A percentile compares a stretch with the other conserved stretches of the same genome.
These are phyloP conservation scores for Lepraria neglecta DNA, from an alignment of 495 filamentous ascomycete genomes.

Conservation along the genomic window DNA sequence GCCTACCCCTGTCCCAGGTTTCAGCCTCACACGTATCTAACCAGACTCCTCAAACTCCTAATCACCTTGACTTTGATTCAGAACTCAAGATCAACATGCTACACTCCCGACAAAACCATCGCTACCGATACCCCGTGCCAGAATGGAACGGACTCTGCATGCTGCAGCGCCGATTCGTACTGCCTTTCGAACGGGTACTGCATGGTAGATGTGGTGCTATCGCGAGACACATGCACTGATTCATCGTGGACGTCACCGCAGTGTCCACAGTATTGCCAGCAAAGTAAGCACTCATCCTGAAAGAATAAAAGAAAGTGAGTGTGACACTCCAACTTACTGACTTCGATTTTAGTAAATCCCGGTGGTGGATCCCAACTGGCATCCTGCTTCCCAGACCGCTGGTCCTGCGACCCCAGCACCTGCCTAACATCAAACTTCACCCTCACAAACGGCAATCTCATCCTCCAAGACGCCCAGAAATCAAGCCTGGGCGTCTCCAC, in stretches of 20 bases:
- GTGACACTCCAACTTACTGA: background rate
- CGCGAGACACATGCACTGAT: background rate
- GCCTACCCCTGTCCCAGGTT: background rate
- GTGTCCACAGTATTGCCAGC: constrained; percentile 1
- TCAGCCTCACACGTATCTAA: background rate
- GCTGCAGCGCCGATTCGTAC: background rate
- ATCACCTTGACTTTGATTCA: background rate
- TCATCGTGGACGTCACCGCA: background rate
- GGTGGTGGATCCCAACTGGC: background rate
- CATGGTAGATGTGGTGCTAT: background rate
- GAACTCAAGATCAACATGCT: background rate
- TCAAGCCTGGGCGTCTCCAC: background rate
- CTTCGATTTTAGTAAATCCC: background rate
- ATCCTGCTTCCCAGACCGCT: background rate
- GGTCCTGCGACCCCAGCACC: background rate
- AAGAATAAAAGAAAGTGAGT: background rate
- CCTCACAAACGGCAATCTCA: background rate
- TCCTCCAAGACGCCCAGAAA: background rate
- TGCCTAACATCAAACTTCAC: constrained; percentile 5
- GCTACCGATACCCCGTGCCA: background rate
- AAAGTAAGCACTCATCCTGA: background rate
- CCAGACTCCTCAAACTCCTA: background rate
- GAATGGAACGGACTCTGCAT: background rate
- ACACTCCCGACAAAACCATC: background rate
- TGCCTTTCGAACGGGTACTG: constrained; percentile 7